Base-by-base conservation (phyloP, 805 yeast species). In the Ogataea methylovora region DNA sequence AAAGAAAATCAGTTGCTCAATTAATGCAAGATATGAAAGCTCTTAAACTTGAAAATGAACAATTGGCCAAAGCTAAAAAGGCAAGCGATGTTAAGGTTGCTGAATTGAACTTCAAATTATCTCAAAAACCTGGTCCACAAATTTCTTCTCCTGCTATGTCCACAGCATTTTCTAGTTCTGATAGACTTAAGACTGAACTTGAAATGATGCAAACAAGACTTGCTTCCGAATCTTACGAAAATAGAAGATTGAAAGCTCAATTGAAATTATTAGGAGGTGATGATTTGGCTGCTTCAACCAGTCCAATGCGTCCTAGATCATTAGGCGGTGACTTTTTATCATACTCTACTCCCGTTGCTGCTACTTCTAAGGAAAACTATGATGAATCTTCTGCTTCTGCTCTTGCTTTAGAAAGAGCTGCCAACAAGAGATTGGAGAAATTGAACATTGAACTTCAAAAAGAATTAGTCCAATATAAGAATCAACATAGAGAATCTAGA, bases 141-240 rank as follows among this genome's bases (percentile, higher is more conserved):
- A n/a, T 17, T 18, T 20, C 38, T 8, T 29, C 34, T 12, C 10
- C 32, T 5, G 14, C 27, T 3, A n/a, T n/a, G n/a, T n/a, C n/a
- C n/a, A n/a, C n/a, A n/a, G n/a, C n/a, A n/a, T n/a, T n/a, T n/a
- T 5, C 29, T 14, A 33, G 27, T 6, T 15, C 31, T 15, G 18
- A 15, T n/a, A 16, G 29, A 7, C 37, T 37, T n/a, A n/a, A n/a
- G n/a, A 2, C 29, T 29, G 85, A 80, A 39, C 48, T 79, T 33
- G 66, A 69, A 22, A 58, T 80, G 44, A 54, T 83, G 11, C 81
- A 79, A 43, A 71, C 79, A 2, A 67, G 84, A 44, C 51, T 77
- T 2, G 79, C 81, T 2, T 66, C 79, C n/a, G 79, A 76, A 32
- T 65, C 78, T 6, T 72, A 73, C 41, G 81, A 76, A 35, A 72